A percentile compares a stretch with the other conserved stretches of the same genome.
These are phyloP conservation scores for Colletotrichum camelliae DNA, from an alignment of 2,329 filamentous ascomycete species.

Conservation along the genomic window DNA sequence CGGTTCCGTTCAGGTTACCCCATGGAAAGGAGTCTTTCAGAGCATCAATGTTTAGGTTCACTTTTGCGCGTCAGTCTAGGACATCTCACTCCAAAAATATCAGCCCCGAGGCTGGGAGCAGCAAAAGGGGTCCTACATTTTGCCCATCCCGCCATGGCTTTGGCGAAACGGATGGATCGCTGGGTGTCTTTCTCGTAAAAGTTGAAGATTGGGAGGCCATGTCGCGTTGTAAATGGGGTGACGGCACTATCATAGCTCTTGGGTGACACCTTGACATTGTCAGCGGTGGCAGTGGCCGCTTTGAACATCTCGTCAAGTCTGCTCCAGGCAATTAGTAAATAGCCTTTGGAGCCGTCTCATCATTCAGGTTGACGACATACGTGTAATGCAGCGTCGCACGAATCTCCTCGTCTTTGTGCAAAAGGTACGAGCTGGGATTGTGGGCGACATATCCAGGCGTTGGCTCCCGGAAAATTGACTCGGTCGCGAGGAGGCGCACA, in stretches of 20 bases:
- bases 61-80: background rate
- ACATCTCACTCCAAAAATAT: background rate
- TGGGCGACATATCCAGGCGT: slow-evolving; percentile 24
- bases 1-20: slow-evolving; percentile 20
- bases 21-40: slow-evolving; percentile 25
- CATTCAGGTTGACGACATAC: background rate
- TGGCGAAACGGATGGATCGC: slow-evolving; percentile 13
- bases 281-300: background rate
- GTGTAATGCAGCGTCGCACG: slow-evolving; percentile 7
- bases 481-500: slow-evolving; percentile 26
- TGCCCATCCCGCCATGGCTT: slow-evolving; percentile 20
- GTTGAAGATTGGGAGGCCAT: slow-evolving; percentile 23
- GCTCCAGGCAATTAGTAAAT: background rate
- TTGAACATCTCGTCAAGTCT: background rate
- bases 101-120: background rate
- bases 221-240: background rate
- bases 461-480: slow-evolving; percentile 27
- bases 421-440: slow-evolving; percentile 9
- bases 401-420: slow-evolving; percentile 23
- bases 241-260: background rate
- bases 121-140: background rate
- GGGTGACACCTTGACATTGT: background rate
- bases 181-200: slow-evolving; percentile 21
- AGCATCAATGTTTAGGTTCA: slow-evolving; percentile 12
- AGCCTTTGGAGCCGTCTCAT: accelerated